A percentile compares a stretch with the other conserved stretches of the same genome.
These are phyloP conservation scores for Diaporthe australafricana DNA, from an alignment of 2,329 filamentous ascomycete genomes.

Conservation along the genomic window DNA sequence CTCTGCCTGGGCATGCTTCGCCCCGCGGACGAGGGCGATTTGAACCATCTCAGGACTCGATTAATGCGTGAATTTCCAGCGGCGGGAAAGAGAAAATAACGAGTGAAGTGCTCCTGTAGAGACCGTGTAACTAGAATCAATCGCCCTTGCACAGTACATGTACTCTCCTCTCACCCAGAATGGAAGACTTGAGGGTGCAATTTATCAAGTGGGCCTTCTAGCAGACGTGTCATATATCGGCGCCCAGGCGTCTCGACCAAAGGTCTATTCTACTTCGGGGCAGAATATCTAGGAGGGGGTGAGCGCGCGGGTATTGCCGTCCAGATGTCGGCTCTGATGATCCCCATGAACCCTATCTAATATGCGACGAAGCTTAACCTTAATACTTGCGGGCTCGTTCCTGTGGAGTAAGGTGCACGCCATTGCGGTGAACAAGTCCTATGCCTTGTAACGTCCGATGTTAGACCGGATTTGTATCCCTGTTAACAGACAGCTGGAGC, in stretches of 20 bases:
- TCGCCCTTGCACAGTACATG: neutral
- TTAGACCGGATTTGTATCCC: neutral
- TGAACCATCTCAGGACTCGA: neutral
- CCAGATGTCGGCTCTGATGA: constrained; percentile 3
- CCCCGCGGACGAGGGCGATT: constrained; percentile 2
- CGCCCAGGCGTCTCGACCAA: neutral
- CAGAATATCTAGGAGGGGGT: neutral
- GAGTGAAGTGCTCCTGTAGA: neutral
- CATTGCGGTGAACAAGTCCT: neutral
- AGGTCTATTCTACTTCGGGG: too few relatives aligned
- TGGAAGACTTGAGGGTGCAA: neutral
- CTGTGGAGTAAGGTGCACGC: neutral
- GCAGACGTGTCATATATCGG: neutral
- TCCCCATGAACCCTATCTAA: constrained; percentile 3
- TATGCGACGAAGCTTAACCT: constrained; percentile 13
- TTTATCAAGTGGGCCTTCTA: neutral
- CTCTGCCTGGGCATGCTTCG: constrained; percentile 46
- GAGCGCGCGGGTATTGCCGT: neutral
- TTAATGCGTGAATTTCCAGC: too few relatives aligned
- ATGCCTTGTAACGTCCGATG: neutral
- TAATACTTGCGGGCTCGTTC: neutral
- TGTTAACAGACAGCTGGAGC: neutral
- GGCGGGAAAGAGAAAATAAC: neutral
- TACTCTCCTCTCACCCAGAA: neutral
- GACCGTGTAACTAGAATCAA: neutral